Evolutionary conservation across 768 basidiomycete genomes (phyloP).

Genomic region (Polyporus arcularius): DNA sequence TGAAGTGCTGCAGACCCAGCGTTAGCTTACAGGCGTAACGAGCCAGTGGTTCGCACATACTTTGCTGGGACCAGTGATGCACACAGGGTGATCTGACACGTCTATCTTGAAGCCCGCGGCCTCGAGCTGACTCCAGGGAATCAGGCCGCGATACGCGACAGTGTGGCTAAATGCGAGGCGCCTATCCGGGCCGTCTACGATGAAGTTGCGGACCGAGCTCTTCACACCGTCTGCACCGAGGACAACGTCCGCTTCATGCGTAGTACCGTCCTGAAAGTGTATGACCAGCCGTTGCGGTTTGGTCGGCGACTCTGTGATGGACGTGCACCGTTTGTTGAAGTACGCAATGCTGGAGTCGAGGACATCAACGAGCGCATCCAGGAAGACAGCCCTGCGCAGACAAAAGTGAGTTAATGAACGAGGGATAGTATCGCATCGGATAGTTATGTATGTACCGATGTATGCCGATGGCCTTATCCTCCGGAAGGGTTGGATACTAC

Average conservation of each 20-base stretch:
- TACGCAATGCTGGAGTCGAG: slow-evolving; percentile 44
- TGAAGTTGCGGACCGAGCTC: slow-evolving; percentile 39
- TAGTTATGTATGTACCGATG: slow-evolving; percentile 36
- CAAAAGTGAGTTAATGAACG: background rate
- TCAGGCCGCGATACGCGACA: slow-evolving; percentile 50
- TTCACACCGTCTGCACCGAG: slow-evolving; percentile 43
- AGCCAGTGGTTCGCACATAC: slow-evolving; percentile 28
- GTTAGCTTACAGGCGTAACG: background rate
- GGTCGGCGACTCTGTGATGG: slow-evolving; percentile 17
- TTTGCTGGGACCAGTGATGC: slow-evolving; percentile 47
- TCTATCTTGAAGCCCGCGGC: slow-evolving; percentile 44
- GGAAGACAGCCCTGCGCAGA: slow-evolving; percentile 48
- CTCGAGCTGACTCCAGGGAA: slow-evolving; percentile 40
- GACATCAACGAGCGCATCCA: slow-evolving; percentile 47
- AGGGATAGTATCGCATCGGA: background rate
- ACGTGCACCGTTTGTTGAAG: slow-evolving; percentile 52
- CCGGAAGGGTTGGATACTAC: slow-evolving; percentile 34
- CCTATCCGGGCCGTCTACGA: slow-evolving; percentile 31
- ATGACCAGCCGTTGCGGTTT: slow-evolving; percentile 34
- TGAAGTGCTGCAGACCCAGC: slow-evolving; percentile 45
- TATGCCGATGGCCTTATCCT: slow-evolving; percentile 45
- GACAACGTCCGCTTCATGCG: slow-evolving; percentile 46
- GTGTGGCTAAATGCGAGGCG: slow-evolving; percentile 45
- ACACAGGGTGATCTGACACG: slow-evolving; percentile 36
- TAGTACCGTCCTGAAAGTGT: slow-evolving; percentile 50